Percentiles rank a stretch among this genome's conserved stretches.
phyloP scores from a whole-genome alignment of 148 eudicot genomes.

The Beta vulgaris region DNA sequence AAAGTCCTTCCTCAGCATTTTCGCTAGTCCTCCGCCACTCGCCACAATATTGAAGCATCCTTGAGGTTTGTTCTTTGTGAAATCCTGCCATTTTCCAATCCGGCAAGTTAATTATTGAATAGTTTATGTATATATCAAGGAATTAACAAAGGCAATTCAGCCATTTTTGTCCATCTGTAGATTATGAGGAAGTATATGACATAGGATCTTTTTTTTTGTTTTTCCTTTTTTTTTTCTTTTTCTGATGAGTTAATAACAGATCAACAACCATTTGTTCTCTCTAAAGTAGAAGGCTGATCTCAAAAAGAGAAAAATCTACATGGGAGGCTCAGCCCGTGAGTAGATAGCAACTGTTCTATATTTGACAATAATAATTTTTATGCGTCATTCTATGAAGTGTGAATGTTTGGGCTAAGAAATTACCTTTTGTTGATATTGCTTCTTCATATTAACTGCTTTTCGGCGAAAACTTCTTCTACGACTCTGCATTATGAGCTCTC shows the following conservation, averaged over 20 bases:
- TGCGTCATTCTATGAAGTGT: background rate
- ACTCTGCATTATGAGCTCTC: constrained; percentile 86
- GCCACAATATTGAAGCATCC: constrained; percentile 53
- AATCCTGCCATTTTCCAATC: constrained; percentile 47
- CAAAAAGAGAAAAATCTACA: no score
- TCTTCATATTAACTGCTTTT: constrained; percentile 47
- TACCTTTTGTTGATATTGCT: constrained; percentile 48
- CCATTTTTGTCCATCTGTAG: background rate
- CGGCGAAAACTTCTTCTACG: constrained; percentile 56
- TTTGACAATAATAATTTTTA: background rate
- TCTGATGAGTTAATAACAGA: background rate
- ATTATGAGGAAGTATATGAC: constrained; percentile 1
- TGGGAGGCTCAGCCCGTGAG: background rate
- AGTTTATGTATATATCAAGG: background rate
- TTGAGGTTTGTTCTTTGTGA: constrained; percentile 39
- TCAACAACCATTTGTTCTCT: background rate
- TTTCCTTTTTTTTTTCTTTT: background rate
- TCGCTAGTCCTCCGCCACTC: constrained; percentile 31
- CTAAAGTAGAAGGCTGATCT: background rate
- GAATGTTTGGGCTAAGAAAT: background rate
- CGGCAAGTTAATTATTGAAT: constrained; percentile 5
- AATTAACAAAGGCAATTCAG: background rate
- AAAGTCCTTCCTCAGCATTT: constrained; percentile 35
- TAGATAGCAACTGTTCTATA: background rate
- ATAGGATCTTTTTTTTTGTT: background rate